Evolutionary conservation across 2,329 filamentous ascomycete genomes (phyloP).

Genomic region (Sarocladium brachiariae): DNA sequence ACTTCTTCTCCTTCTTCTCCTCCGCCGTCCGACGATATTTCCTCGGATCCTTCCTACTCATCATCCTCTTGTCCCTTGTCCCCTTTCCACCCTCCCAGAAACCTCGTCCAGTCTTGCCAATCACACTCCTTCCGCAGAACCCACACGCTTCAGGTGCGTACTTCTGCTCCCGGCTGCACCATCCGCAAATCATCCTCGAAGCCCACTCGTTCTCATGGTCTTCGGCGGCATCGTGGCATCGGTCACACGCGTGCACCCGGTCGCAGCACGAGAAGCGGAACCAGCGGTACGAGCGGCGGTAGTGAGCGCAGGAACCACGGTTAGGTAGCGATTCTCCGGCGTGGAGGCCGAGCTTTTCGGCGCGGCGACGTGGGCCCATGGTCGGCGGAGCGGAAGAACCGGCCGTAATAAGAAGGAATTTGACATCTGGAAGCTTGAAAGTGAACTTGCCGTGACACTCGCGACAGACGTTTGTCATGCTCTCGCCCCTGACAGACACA

Average conservation of each 20-base stretch:
- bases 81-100: slow-evolving; percentile 88
- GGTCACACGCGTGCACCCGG: slow-evolving; percentile 55
- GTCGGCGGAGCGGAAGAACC: slow-evolving; percentile 36
- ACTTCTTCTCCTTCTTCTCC: slow-evolving; percentile 26
- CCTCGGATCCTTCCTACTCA: slow-evolving; percentile 71
- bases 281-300: slow-evolving; percentile 54
- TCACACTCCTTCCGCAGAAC: slow-evolving; percentile 63
- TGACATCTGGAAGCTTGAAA: slow-evolving; percentile 71
- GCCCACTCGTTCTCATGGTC: slow-evolving; percentile 76
- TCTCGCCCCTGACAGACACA: slow-evolving; percentile 66
- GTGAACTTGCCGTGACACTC: slow-evolving; percentile 75
- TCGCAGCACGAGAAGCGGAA: slow-evolving; percentile 59
- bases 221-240: slow-evolving; percentile 66
- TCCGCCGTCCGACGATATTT: slow-evolving; percentile 59
- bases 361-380: slow-evolving; percentile 35
- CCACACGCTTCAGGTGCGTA: slow-evolving; percentile 70
- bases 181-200: slow-evolving; percentile 76
- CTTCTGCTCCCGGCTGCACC: slow-evolving; percentile 73
- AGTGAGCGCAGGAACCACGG: slow-evolving; percentile 50
- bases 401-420: slow-evolving; percentile 65
- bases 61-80: slow-evolving; percentile 62
- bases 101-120: slow-evolving; percentile 58
- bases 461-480: slow-evolving; percentile 66
- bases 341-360: slow-evolving; percentile 49
- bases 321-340: slow-evolving; percentile 49